Percentiles rank a stretch among this genome's conserved stretches.
Evolutionary conservation across 768 basidiomycete species (phyloP).

Genomic region (Boletus reticuloceps): DNA sequence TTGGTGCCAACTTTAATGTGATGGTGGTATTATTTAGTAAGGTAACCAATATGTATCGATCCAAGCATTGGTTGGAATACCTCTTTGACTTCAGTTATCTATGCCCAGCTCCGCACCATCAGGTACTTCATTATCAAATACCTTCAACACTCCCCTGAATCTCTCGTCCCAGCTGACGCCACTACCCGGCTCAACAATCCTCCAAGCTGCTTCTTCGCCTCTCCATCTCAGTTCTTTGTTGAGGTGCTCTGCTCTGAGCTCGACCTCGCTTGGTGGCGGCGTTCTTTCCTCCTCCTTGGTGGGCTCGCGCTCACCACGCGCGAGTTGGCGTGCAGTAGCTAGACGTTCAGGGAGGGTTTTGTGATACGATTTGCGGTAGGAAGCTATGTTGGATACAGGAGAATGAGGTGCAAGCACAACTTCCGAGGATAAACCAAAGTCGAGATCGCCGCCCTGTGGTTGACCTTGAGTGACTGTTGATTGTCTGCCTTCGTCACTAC

Average conservation of each 20-base stretch:
- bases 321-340: slow-evolving; percentile 69
- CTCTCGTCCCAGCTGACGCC: slow-evolving; percentile 76
- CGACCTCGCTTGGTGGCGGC: slow-evolving; percentile 85
- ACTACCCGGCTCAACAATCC: slow-evolving; percentile 61
- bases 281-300: slow-evolving; percentile 78
- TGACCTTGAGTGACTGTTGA: background rate
- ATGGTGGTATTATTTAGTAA: background rate
- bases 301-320: slow-evolving; percentile 72
- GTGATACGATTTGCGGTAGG: slow-evolving; percentile 76
- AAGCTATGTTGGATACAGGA: slow-evolving; percentile 57
- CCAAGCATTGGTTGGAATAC: background rate
- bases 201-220: slow-evolving; percentile 76
- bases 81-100: background rate
- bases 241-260: slow-evolving; percentile 82
- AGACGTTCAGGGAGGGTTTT: slow-evolving; percentile 64
- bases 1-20: no score
- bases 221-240: slow-evolving; percentile 90
- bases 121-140: slow-evolving; percentile 50
- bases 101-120: background rate
- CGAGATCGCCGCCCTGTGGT: slow-evolving; percentile 54
- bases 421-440: slow-evolving; percentile 71
- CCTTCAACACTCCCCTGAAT: slow-evolving; percentile 55
- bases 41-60: background rate
- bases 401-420: slow-evolving; percentile 65
- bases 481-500: slow-evolving; percentile 4